Percentiles rank a stretch among this genome's conserved stretches.
These are phyloP conservation scores for Casuarina equisetifolia DNA, from an alignment of 306 rosid genomes.

Conservation along the genomic window DNA sequence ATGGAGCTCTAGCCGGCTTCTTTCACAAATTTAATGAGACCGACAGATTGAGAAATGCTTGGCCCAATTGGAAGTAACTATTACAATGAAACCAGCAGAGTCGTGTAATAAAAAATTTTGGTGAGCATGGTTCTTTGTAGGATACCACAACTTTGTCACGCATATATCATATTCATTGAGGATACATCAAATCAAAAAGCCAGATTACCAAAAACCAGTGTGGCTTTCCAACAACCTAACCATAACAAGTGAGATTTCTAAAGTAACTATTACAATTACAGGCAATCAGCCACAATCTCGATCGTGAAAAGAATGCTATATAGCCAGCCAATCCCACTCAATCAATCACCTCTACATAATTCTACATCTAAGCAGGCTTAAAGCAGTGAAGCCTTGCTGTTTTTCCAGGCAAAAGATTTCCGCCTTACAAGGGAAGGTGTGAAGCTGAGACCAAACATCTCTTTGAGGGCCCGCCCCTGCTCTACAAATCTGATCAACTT, in stretches of 20 bases:
- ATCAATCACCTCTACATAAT: background rate
- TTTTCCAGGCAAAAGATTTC: constrained; percentile 69
- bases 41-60: no score
- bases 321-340: constrained; percentile 9
- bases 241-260: constrained; percentile 16
- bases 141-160: constrained; percentile 2
- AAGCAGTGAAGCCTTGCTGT: constrained; percentile 46
- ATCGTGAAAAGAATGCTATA: constrained; percentile 2
- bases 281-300: constrained; percentile 8
- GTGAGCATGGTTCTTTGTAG: background rate
- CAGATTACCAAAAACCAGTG: constrained; percentile 13
- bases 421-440: constrained; percentile 54
- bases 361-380: constrained; percentile 20
- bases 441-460: constrained; percentile 94
- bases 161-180: constrained; percentile 7
- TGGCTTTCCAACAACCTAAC: constrained; percentile 1
- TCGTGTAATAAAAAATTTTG: no score
- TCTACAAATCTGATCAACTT: constrained; percentile 76
- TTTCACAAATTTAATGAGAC: background rate
- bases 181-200: constrained; percentile 22
- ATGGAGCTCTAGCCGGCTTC: background rate
- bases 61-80: no score
- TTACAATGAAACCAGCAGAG: no score
- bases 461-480: constrained; percentile 78
- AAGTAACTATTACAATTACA: constrained; percentile 15